A percentile compares a stretch with the other conserved stretches of the same genome.
Evolutionary conservation across 768 basidiomycete species (phyloP).

Genomic region (Mycena olivaceomarginata): DNA sequence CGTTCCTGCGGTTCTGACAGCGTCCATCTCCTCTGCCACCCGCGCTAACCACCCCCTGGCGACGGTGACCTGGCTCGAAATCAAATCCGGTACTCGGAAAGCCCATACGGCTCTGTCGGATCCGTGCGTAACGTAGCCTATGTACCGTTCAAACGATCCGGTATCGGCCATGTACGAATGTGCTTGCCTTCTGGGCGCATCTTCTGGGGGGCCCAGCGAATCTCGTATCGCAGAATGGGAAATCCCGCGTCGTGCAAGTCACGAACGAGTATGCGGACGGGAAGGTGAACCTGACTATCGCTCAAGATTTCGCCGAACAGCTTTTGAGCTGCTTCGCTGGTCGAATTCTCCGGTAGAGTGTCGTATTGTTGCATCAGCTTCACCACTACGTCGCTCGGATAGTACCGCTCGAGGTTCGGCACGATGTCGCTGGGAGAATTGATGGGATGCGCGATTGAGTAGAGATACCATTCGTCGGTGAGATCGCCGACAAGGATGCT

Average conservation of each 20-base stretch:
- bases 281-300: constrained; percentile 80
- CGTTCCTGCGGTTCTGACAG: constrained; percentile 59
- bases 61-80: constrained; percentile 63
- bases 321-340: constrained; percentile 63
- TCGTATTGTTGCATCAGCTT: constrained; percentile 67
- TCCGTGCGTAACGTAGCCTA: constrained; percentile 84
- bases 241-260: constrained; percentile 75
- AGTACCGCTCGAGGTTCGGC: constrained; percentile 78
- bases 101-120: constrained; percentile 81
- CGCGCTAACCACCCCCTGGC: constrained; percentile 75
- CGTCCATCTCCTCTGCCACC: constrained; percentile 65
- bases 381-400: constrained; percentile 67
- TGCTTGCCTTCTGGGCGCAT: constrained; percentile 69
- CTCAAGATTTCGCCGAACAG: constrained; percentile 78
- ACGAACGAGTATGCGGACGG: constrained; percentile 75
- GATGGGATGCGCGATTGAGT: constrained; percentile 82
- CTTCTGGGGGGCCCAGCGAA: constrained; percentile 82
- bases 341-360: constrained; percentile 61
- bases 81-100: constrained; percentile 70
- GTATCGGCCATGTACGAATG: not conserved
- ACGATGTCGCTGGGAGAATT: constrained; percentile 68
- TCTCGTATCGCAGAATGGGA: constrained; percentile 81
- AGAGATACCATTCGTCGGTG: constrained; percentile 87
- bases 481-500: constrained; percentile 82
- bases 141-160: not conserved